Percentiles rank a stretch among this genome's conserved stretches.
Conservation (phyloP, 345 rosid genomes). For the Citrus medica region DNA sequence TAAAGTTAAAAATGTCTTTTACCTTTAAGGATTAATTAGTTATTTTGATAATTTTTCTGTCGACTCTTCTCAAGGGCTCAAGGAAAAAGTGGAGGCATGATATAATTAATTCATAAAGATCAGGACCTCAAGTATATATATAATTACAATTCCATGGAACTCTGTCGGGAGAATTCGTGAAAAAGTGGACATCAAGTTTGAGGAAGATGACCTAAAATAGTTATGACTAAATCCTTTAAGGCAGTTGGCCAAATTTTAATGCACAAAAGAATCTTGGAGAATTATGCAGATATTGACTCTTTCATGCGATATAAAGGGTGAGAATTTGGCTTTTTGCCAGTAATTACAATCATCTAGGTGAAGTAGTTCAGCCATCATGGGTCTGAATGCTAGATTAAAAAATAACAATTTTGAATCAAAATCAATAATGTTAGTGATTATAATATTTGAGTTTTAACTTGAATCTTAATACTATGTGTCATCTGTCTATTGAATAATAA, state of each 20-base stretch:
- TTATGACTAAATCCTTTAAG: background rate
- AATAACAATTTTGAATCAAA: background rate
- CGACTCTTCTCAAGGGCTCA: too few relatives aligned
- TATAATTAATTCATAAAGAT: too few relatives aligned
- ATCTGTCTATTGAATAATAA: accelerated
- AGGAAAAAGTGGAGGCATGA: too few relatives aligned
- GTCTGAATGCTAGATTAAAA: background rate
- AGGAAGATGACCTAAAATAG: background rate
- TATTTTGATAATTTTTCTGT: too few relatives aligned
- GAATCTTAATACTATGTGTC: too few relatives aligned
- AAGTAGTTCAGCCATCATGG: background rate
- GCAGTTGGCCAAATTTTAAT: background rate
- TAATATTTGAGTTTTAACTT: accelerated
- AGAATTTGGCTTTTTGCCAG: background rate
- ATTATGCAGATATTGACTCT: background rate
- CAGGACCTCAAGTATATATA: too few relatives aligned
- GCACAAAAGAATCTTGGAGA: background rate
- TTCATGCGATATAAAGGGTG: background rate
- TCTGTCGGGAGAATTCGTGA: too few relatives aligned
- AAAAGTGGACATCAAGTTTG: background rate
- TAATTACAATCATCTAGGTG: background rate
- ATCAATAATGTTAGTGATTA: too few relatives aligned
- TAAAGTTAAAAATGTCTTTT: too few relatives aligned
- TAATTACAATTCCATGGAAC: too few relatives aligned
- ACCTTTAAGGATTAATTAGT: too few relatives aligned